Percentiles rank a stretch among this genome's conserved stretches.
phyloP scores from a whole-genome alignment of 2,329 filamentous ascomycete genomes.

The Allantophomopsis lycopodina region DNA sequence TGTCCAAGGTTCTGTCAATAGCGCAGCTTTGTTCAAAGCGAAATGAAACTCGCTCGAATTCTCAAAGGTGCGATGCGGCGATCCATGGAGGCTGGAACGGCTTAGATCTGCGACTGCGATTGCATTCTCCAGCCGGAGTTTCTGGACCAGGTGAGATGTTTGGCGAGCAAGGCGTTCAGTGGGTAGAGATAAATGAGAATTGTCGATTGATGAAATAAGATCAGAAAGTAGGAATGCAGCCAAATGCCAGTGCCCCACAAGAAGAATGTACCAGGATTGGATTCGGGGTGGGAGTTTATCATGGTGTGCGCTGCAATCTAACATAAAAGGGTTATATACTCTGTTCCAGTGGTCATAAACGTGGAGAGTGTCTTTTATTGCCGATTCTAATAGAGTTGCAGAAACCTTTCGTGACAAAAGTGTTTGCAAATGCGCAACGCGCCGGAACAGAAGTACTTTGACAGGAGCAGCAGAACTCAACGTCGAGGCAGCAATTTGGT shows the following conservation, averaged over 20 bases:
- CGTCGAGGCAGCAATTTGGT: conserved; percentile 32
- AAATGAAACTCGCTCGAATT: conserved; percentile 32
- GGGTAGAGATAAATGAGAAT: conserved; percentile 15
- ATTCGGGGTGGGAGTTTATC: conserved; percentile 34
- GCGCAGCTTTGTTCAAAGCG: conserved; percentile 35
- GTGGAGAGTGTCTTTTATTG: conserved; percentile 29
- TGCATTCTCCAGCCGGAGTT: conserved; percentile 28
- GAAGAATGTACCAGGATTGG: conserved; percentile 45
- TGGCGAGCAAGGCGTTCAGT: conserved; percentile 14
- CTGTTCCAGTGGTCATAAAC: conserved; percentile 41
- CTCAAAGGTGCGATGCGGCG: conserved; percentile 10
- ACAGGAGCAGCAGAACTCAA: conserved; percentile 39
- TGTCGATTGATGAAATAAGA: conserved; percentile 34
- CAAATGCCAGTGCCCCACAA: conserved; percentile 43
- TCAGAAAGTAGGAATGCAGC: conserved; percentile 40
- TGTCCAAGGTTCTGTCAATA: conserved; percentile 48
- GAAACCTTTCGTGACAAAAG: conserved; percentile 26
- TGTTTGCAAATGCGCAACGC: conserved; percentile 39
- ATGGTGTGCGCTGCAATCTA: conserved; percentile 34
- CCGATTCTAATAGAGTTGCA: conserved; percentile 28
- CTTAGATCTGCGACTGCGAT: conserved; percentile 33
- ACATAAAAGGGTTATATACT: conserved; percentile 35
- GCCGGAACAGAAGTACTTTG: conserved; percentile 43
- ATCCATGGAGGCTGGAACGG: conserved; percentile 22
- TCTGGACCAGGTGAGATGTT: conserved; percentile 20